Evolutionary conservation across 371 early-diverging fungal species (phyloP).

Genomic region (Entomophthora muscae): DNA sequence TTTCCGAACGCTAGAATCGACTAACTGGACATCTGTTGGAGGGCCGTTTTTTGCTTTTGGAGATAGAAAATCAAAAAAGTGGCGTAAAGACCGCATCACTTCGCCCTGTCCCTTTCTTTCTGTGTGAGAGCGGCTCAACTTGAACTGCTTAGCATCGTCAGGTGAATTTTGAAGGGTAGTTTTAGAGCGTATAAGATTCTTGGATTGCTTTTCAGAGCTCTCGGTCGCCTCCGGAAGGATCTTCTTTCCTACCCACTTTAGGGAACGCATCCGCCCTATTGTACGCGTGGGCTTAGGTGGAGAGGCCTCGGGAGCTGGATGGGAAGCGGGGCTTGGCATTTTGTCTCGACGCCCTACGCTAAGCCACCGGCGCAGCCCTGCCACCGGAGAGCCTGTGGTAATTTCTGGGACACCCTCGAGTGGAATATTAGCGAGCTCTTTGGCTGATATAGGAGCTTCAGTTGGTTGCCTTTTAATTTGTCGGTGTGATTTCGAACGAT

Average conservation of each 20-base stretch:
- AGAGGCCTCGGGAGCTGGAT: background rate
- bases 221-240: background rate
- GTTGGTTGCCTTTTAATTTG: background rate
- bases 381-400: background rate
- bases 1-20: background rate
- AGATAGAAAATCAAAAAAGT: conserved; percentile 4
- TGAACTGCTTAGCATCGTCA: background rate
- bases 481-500: background rate
- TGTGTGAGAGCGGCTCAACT: background rate
- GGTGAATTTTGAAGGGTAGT: background rate
- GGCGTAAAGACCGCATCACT: background rate
- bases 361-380: background rate
- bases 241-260: conserved; percentile 1
- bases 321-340: too few species aligned
- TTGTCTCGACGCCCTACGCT: background rate
- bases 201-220: background rate
- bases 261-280: background rate
- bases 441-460: background rate
- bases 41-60: background rate
- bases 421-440: background rate
- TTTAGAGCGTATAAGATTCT: background rate
- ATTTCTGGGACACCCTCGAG: background rate
- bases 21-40: background rate
- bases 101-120: background rate
- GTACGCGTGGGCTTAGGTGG: background rate